Evolutionary conservation across 2,329 filamentous ascomycete genomes (phyloP).

Genomic region (Herpomyces periplanetae): DNA sequence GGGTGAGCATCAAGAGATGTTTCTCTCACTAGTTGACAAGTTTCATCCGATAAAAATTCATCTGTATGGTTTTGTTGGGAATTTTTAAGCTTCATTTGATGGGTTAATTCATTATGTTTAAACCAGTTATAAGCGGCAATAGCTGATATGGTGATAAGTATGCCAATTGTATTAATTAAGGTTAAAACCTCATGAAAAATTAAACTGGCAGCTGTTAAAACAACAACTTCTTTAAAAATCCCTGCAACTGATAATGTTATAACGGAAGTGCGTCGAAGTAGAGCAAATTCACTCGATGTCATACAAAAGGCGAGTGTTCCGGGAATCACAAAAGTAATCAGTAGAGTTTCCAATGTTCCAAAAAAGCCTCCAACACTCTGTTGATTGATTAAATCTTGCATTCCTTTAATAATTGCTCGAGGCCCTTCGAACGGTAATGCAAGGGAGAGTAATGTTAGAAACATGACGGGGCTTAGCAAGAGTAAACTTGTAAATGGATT

Average conservation of each 20-base stretch:
- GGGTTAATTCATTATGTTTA: no score
- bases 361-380: no score
- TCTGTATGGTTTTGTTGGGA: no score
- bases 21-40: no score
- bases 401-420: slow-evolving; percentile 20
- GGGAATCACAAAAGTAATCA: slow-evolving; percentile 55
- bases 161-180: slow-evolving; percentile 43
- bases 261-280: slow-evolving; percentile 72
- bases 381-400: slow-evolving; percentile 19
- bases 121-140: slow-evolving; percentile 78
- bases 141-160: slow-evolving; percentile 52
- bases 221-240: slow-evolving; percentile 95
- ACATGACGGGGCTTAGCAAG: slow-evolving; percentile 93
- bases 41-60: no score
- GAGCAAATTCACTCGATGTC: slow-evolving; percentile 79
- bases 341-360: slow-evolving; percentile 22
- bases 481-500: slow-evolving; percentile 94
- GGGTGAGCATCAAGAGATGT: no score
- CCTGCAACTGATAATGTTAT: slow-evolving; percentile 85
- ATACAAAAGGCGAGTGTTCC: slow-evolving; percentile 73
- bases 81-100: no score
- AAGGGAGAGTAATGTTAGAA: slow-evolving; percentile 33
- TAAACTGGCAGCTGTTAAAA: slow-evolving; percentile 49
- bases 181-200: slow-evolving; percentile 68
- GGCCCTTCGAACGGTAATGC: slow-evolving; percentile 60